Conservation (phyloP, 2,329 filamentous ascomycete species). For the Penicillium decumbens region DNA sequence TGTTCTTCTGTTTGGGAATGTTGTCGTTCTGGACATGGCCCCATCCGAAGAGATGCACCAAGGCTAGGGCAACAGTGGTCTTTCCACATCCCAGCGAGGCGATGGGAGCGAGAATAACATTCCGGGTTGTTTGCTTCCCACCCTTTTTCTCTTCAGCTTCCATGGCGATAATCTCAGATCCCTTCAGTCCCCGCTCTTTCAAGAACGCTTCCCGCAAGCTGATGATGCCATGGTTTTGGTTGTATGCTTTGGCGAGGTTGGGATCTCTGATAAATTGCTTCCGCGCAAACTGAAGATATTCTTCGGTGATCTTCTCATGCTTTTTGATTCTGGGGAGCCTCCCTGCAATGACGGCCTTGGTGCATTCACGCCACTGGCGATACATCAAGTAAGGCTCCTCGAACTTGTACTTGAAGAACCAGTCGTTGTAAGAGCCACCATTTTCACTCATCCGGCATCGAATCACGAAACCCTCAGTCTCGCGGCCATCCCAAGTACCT, state of each 20-base stretch:
- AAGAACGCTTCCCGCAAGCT: conserved; percentile 83
- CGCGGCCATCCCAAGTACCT: conserved; percentile 81
- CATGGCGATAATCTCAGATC: conserved; percentile 79
- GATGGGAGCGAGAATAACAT: conserved; percentile 82
- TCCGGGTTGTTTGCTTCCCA: conserved; percentile 50
- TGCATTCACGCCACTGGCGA: conserved; percentile 96
- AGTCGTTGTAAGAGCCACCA: conserved; percentile 66
- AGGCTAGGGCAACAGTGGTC: conserved; percentile 80
- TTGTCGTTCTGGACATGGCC: conserved; percentile 97
- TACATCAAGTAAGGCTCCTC: conserved; percentile 99
- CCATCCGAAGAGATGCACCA: conserved; percentile 81
- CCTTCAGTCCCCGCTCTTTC: conserved; percentile 74
- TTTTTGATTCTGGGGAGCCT: conserved; percentile 75
- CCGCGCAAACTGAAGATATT: conserved; percentile 80
- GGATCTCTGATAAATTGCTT: conserved; percentile 66
- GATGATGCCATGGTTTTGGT: conserved; percentile 91
- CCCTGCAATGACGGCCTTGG: conserved; percentile 76
- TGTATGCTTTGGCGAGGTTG: conserved; percentile 65
- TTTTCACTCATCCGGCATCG: conserved; percentile 66
- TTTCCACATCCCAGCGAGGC: conserved; percentile 96
- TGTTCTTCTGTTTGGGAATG: conserved; percentile 69
- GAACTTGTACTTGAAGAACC: conserved; percentile 99
- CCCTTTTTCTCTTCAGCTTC: conserved; percentile 48
- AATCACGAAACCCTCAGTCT: conserved; percentile 95
- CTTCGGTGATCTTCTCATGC: conserved; percentile 81